Conservation (phyloP, 2,329 filamentous ascomycete genomes). For the Phoma sp. region DNA sequence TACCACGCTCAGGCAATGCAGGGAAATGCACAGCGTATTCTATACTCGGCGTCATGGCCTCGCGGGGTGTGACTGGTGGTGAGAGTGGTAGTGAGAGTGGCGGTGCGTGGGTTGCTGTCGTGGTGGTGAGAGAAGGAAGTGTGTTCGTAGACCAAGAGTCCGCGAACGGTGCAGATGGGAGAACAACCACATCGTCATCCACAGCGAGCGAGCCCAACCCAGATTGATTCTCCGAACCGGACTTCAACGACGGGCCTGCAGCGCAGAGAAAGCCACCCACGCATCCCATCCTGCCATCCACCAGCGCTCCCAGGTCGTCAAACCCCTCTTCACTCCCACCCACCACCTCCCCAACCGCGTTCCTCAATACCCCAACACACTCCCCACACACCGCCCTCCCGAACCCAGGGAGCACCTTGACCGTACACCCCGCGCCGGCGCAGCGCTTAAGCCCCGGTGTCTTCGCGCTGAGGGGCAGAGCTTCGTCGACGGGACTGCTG, state of each 20-base stretch:
- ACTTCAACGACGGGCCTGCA: neutral
- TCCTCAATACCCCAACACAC: neutral
- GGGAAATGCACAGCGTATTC: slow-evolving; percentile 2
- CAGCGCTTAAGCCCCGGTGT: slow-evolving; percentile 2
- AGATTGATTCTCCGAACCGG: too few species aligned
- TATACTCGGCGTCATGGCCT: neutral
- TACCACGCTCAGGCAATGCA: neutral
- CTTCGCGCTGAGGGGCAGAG: neutral
- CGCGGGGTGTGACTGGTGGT: neutral
- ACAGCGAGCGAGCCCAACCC: too few species aligned
- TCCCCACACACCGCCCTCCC: neutral
- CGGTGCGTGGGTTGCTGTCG: neutral
- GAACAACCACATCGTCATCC: too few species aligned
- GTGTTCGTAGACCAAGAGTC: too few species aligned
- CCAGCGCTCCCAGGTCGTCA: too few species aligned
- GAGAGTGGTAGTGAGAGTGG: neutral
- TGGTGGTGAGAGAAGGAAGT: too few species aligned
- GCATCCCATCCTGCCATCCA: too few species aligned
- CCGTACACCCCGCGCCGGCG: neutral
- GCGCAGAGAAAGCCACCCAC: too few species aligned
- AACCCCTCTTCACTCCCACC: too few species aligned
- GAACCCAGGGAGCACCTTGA: neutral
- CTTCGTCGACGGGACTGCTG: neutral
- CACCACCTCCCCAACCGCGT: neutral
- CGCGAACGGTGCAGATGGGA: too few species aligned